phyloP scores from a whole-genome alignment of 2,329 filamentous ascomycete species.

The Coniochaeta sp. region DNA sequence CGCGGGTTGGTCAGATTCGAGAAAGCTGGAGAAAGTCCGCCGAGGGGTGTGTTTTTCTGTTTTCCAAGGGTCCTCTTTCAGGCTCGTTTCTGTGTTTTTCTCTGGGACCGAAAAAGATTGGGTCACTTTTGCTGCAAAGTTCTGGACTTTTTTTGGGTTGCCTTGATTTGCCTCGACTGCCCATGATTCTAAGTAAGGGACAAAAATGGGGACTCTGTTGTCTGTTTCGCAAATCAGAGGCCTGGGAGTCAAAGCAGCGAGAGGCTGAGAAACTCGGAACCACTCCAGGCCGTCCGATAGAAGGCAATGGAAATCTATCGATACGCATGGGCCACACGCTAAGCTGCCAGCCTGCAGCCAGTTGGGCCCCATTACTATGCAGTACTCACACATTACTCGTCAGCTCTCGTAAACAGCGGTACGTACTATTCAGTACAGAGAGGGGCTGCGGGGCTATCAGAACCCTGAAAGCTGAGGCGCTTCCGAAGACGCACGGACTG shows the following conservation, averaged over 20 bases:
- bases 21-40: slow-evolving; percentile 1
- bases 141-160: background rate
- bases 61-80: background rate
- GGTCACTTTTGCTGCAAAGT: background rate
- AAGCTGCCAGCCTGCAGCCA: too few species aligned
- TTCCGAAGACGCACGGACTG: too few species aligned
- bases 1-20: slow-evolving; percentile 1
- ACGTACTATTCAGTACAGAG: too few species aligned
- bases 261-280: slow-evolving; percentile 17
- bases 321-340: background rate
- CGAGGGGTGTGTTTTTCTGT: background rate
- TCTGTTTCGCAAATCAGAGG: slow-evolving; percentile 6
- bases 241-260: background rate
- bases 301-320: slow-evolving; percentile 17
- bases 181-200: background rate
- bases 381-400: too few species aligned
- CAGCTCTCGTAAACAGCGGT: too few species aligned
- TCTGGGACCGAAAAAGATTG: background rate
- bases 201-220: slow-evolving; percentile 10
- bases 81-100: too few species aligned
- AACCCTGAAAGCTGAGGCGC: too few species aligned
- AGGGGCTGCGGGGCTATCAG: too few species aligned
- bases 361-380: too few species aligned
- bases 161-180: too few species aligned
- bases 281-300: slow-evolving; percentile 19